Base-by-base conservation (phyloP, 2,329 filamentous ascomycete genomes). In the Hymenotorrendiella dingleyae region DNA sequence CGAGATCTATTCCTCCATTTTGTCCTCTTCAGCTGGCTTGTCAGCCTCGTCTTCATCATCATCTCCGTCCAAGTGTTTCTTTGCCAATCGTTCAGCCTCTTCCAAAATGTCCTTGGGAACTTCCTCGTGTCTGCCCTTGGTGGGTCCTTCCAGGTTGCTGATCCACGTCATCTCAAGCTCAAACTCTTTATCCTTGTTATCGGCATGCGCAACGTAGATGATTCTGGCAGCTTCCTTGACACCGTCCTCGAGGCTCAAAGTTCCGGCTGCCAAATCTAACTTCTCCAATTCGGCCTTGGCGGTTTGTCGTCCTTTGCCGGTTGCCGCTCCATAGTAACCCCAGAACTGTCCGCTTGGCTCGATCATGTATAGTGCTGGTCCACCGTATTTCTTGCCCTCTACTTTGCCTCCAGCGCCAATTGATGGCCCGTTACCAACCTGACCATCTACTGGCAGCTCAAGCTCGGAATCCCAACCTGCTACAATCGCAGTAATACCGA, bases 91-190 rank as follows among this genome's bases (percentile, higher is more conserved):
- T 74, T 96, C 88, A 11, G 93, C 93, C 71, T 97, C 91, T 64
- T 95, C 89, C 45, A 83, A 73, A 58, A 98, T 67, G 54, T 89
- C 85, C 72, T 87, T 90, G 44, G 93, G 93, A 45, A 98, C 93
- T 67, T 94, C 88, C 67, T 91, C 77, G 63, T 98, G 93, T 58
- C 83, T 80, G 50, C 93, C 93, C 71, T 94, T 91, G 50, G 90
- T 97, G 26, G 90, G 89, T 4, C 90, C 91, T 53, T 86, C 79
- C 36, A 81, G 67, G 40, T 76, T 79, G 67, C 89, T 96, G 65
- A 97, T 86, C 93, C 93, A 98, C 46, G 87, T 94, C 89, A 98
- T 94, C 73, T 98, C 93, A 47, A 98, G 74, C 79, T 98, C 93
- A 61, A 97, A 98, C 54, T 97, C 93, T 75, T 98, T 98, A 70